These are phyloP conservation scores for Metarhizium robertsii DNA, from an alignment of 2,329 filamentous ascomycete species.

Conservation along the genomic window DNA sequence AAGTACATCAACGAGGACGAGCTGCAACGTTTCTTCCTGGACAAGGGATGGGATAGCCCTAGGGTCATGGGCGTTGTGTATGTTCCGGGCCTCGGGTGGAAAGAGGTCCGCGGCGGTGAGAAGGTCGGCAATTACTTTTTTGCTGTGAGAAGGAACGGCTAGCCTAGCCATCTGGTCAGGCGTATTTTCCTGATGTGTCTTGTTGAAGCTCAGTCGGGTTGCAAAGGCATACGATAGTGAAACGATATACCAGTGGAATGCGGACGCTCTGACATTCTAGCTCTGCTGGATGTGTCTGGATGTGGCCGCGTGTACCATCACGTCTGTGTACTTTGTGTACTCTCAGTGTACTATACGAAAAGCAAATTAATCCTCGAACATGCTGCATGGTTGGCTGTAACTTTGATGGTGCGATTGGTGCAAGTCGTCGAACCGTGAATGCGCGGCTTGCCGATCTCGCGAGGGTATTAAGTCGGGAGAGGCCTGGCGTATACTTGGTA, in stretches of 20 bases:
- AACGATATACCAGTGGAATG: neutral
- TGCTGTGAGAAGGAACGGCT: conserved; percentile 47
- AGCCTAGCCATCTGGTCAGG: neutral
- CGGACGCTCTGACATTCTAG: neutral
- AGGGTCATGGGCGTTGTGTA: conserved; percentile 76
- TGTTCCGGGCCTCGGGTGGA: conserved; percentile 86
- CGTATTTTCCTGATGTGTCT: conserved; percentile 1
- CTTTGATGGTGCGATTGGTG: neutral
- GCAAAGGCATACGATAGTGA: neutral
- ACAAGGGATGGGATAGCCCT: conserved; percentile 48
- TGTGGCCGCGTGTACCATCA: neutral
- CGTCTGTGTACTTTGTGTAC: neutral
- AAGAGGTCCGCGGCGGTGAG: conserved; percentile 70
- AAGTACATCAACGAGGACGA: conserved; percentile 91
- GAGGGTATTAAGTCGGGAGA: neutral
- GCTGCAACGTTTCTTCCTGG: conserved; percentile 48
- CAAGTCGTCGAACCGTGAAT: neutral
- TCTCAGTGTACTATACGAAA: neutral
- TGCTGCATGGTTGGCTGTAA: too few relatives aligned
- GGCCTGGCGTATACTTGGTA: too few relatives aligned
- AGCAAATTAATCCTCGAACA: neutral
- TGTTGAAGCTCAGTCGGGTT: too few relatives aligned
- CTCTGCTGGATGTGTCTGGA: neutral
- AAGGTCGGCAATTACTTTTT: conserved; percentile 95
- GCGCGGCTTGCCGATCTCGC: neutral